Evolutionary conservation across 441 rosid species (phyloP).

Genomic region (Kokia cookei): DNA sequence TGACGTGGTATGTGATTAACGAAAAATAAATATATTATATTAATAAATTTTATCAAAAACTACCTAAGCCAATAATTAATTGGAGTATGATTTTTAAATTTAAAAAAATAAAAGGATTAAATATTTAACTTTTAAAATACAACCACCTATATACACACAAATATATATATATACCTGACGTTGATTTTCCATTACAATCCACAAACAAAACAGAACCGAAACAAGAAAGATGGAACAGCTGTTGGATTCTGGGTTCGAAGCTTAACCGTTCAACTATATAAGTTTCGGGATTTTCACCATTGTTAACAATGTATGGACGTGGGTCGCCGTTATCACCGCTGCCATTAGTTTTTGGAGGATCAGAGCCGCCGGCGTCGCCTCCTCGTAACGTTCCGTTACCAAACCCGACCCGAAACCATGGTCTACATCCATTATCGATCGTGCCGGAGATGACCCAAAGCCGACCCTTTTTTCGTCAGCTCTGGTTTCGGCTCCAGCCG

Average conservation of each 20-base stretch:
- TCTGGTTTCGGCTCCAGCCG: background rate
- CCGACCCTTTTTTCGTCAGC: background rate
- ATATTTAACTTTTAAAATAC: too few relatives aligned
- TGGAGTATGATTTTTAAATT: too few relatives aligned
- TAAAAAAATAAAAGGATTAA: too few relatives aligned
- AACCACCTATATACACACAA: background rate
- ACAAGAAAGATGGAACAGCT: constrained; percentile 27
- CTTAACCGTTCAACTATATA: constrained; percentile 34
- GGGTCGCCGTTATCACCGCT: constrained; percentile 62
- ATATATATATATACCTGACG: too few relatives aligned
- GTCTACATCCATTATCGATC: background rate
- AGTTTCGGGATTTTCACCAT: constrained; percentile 35
- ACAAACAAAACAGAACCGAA: background rate
- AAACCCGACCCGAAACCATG: background rate
- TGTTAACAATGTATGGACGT: constrained; percentile 55
- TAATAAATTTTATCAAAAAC: too few relatives aligned
- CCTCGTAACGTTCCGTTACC: background rate
- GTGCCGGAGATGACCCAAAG: background rate
- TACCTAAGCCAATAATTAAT: too few relatives aligned
- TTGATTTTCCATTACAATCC: background rate
- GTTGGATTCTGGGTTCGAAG: constrained; percentile 44
- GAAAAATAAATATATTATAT: too few relatives aligned
- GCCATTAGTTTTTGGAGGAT: constrained; percentile 63
- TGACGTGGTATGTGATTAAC: too few relatives aligned
- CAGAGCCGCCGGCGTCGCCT: constrained; percentile 19